These are phyloP conservation scores for Dictyostelium citrinum DNA, from an alignment of 78 protist species.

Conservation along the genomic window DNA sequence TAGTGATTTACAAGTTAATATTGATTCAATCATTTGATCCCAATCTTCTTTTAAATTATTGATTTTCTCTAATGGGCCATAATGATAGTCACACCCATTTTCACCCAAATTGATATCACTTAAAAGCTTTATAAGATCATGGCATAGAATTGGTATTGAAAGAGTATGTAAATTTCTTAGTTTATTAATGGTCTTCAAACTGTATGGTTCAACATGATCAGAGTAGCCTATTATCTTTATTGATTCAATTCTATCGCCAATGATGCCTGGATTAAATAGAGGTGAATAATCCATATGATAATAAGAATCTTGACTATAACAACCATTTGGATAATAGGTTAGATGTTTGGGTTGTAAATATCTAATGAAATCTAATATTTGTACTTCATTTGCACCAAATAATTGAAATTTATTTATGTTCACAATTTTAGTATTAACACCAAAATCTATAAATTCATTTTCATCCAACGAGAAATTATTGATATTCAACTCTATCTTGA, in stretches of 20 bases:
- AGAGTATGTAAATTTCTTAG: not conserved
- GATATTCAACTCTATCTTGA: not conserved
- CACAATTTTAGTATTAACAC: not conserved
- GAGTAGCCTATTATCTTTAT: not conserved
- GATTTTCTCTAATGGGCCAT: not conserved
- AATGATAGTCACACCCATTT: not conserved
- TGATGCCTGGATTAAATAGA: too few relatives aligned
- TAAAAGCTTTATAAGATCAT: not conserved
- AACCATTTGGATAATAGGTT: too few relatives aligned
- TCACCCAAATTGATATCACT: not conserved
- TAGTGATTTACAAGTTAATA: not conserved
- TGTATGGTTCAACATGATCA: not conserved
- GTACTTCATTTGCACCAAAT: not conserved
- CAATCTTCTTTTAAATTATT: not conserved
- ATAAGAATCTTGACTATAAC: too few relatives aligned
- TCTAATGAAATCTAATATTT: not conserved
- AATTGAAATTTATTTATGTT: too few relatives aligned
- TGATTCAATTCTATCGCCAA: too few relatives aligned
- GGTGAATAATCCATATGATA: too few relatives aligned
- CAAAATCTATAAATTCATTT: not conserved
- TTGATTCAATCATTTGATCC: not conserved
- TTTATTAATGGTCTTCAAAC: not conserved
- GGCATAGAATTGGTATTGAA: not conserved
- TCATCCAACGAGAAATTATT: not conserved
- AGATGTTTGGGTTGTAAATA: too few relatives aligned